Conservation (phyloP, 345 rosid genomes). For the Gossypium australe region DNA sequence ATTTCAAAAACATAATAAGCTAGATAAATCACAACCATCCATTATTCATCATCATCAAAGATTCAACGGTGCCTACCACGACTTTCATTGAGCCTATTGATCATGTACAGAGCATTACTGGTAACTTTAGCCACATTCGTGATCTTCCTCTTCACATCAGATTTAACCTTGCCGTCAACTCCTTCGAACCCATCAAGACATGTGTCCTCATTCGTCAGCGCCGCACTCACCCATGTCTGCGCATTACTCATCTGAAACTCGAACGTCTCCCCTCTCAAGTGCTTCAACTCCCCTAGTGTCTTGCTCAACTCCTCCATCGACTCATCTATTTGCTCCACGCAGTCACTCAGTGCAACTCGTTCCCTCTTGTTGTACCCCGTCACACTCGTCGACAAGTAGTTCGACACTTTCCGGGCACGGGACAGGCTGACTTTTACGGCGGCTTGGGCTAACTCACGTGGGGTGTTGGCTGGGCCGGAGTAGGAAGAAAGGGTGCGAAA, state of each 20-base stretch:
- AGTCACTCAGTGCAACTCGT: slow-evolving; percentile 56
- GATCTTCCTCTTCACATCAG: slow-evolving; percentile 45
- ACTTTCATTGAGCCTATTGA: slow-evolving; percentile 23
- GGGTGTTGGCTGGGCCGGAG: slow-evolving; percentile 60
- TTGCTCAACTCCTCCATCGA: slow-evolving; percentile 58
- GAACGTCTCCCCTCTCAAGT: slow-evolving; percentile 46
- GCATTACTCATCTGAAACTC: slow-evolving; percentile 68
- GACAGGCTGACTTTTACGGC: slow-evolving; percentile 60
- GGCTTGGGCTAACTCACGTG: slow-evolving; percentile 61
- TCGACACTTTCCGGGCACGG: slow-evolving; percentile 34
- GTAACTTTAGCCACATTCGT: slow-evolving; percentile 61
- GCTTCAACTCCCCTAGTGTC: slow-evolving; percentile 54
- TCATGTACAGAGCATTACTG: slow-evolving; percentile 81
- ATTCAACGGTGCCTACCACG: slow-evolving; percentile 1
- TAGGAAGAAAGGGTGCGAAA: slow-evolving; percentile 62
- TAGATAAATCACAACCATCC: background rate
- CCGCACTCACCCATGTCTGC: slow-evolving; percentile 85
- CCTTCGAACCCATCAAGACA: slow-evolving; percentile 78
- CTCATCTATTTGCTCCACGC: slow-evolving; percentile 66
- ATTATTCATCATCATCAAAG: background rate
- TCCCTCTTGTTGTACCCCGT: slow-evolving; percentile 29
- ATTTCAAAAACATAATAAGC: background rate
- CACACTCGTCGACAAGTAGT: slow-evolving; percentile 26
- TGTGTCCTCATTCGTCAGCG: slow-evolving; percentile 78
- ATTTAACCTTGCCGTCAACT: slow-evolving; percentile 34